These are phyloP conservation scores for Betula pendula DNA, from an alignment of 306 rosid species.

Conservation along the genomic window DNA sequence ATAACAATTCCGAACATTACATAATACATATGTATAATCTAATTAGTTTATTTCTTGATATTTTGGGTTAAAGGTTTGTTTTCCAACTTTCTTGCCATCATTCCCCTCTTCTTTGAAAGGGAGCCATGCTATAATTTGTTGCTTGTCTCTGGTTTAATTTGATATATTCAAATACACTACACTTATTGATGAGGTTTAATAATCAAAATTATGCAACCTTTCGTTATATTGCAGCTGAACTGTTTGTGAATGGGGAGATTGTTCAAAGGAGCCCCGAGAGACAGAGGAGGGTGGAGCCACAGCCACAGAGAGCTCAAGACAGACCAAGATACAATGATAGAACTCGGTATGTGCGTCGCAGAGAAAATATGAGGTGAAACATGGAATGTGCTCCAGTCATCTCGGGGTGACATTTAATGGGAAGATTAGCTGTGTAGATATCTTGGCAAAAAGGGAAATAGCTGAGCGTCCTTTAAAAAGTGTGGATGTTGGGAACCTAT, in stretches of 20 bases:
- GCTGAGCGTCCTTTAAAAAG: background rate
- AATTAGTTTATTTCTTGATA: background rate
- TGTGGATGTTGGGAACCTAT: background rate
- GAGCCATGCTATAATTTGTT: background rate
- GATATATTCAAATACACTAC: background rate
- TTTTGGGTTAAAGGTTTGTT: background rate
- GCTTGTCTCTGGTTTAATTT: background rate
- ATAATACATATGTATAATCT: background rate
- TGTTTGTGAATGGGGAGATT: conserved; percentile 89
- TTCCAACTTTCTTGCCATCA: background rate
- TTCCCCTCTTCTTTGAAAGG: background rate
- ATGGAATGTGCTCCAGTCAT: background rate
- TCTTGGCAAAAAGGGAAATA: conserved; percentile 5
- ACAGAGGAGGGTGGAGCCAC: conserved; percentile 96
- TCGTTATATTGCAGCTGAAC: conserved; percentile 64
- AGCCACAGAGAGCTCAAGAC: conserved; percentile 80
- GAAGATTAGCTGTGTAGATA: conserved; percentile 30
- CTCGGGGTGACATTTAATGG: background rate
- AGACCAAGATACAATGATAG: conserved; percentile 91
- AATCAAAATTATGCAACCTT: background rate
- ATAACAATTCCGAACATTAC: background rate
- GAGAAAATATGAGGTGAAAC: conserved; percentile 63
- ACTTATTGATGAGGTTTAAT: background rate
- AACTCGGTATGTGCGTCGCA: conserved; percentile 71
- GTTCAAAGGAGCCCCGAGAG: conserved; percentile 94